Conservation (phyloP, 2,329 filamentous ascomycete species). For the Ophiocordyceps camponoti-saundersi region DNA sequence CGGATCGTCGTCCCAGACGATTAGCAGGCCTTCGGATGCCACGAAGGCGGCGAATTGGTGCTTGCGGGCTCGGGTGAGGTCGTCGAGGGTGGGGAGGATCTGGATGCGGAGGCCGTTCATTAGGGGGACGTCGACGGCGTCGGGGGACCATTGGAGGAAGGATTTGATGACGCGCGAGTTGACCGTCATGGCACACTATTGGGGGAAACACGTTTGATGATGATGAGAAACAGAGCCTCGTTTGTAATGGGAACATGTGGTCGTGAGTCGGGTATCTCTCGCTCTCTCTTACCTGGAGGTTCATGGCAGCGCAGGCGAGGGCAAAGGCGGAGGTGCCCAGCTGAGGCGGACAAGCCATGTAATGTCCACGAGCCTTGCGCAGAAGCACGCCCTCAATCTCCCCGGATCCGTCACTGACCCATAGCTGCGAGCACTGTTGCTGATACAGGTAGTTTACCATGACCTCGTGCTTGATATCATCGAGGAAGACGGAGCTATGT, state of each 20-base stretch:
- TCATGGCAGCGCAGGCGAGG: conserved; percentile 47
- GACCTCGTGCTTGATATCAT: conserved; percentile 65
- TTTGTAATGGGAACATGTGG: too few species aligned
- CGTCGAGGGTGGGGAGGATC: conserved; percentile 54
- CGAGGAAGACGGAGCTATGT: conserved; percentile 38
- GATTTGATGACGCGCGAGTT: conserved; percentile 68
- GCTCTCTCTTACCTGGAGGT: conserved; percentile 40
- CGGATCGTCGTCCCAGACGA: conserved; percentile 74
- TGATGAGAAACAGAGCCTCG: too few species aligned
- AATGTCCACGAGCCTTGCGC: conserved; percentile 48
- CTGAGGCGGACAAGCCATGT: conserved; percentile 55
- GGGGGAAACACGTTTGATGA: too few species aligned
- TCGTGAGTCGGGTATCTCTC: too few species aligned
- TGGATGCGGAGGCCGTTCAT: conserved; percentile 64
- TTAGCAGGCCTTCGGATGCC: conserved; percentile 48
- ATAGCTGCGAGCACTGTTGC: conserved; percentile 57
- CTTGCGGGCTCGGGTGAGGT: conserved; percentile 54
- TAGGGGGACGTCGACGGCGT: conserved; percentile 58
- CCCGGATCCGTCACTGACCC: conserved; percentile 54
- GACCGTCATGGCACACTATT: conserved; percentile 60
- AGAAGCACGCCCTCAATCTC: conserved; percentile 57
- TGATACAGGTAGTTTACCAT: conserved; percentile 76
- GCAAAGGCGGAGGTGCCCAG: conserved; percentile 47
- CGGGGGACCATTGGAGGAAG: conserved; percentile 55
- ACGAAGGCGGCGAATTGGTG: conserved; percentile 71